Evolutionary conservation across 2,329 filamentous ascomycete species (phyloP), one percentile per base, ranked within the genome.

Genomic region (Paracamarosporium sp.): DNA sequence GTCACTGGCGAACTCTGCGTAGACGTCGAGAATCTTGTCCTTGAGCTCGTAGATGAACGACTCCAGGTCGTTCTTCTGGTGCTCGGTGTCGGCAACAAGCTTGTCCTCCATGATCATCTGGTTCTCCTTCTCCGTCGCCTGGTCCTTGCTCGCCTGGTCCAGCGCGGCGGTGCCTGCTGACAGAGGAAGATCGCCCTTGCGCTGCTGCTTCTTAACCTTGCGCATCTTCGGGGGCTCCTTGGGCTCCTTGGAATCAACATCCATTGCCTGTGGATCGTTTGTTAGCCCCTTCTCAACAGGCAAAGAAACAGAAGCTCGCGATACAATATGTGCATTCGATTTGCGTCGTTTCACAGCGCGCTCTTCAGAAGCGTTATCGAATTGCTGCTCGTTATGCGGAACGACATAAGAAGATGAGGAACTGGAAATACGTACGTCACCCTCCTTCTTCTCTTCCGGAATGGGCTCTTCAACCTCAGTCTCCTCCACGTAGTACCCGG

Each of bases 61-160:
- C 85, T 99, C 95, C 53, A 99, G 91, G 82, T 98, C 94, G 83
- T 99, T 99, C 92, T 98, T 99, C 88, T 96, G 96, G 84, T 98
- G 93, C 77, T 98, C 95, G 35, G 95, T 99, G 78, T 98, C 95
- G 69, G 91, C 92, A 55, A 99, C 93, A 57, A 98, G 89, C 86
- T 98, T 99, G 83, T 99, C 95, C 80, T 97, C 93, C 88, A 96
- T 94, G 69, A 93, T 88, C 95, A 99, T 98, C 69, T 88, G 77
- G 66, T 88, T 85, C 82, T 99, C 95, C 78, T 89, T 89, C 85
- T 99, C 95, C 50, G 84, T 80, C 65, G 88, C 83, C n/a, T 82
- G 73, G 60, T 88, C 81, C 84, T 91, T 94, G 74, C 82, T 76
- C 15, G 83, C 69, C 48, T 86, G 78, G 61, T 97, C 93, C 56